Evolutionary conservation across 1,284 basidiomycete genomes (phyloP), one percentile per base, ranked within the genome.

Genomic region (Trichosporon ovoides): DNA sequence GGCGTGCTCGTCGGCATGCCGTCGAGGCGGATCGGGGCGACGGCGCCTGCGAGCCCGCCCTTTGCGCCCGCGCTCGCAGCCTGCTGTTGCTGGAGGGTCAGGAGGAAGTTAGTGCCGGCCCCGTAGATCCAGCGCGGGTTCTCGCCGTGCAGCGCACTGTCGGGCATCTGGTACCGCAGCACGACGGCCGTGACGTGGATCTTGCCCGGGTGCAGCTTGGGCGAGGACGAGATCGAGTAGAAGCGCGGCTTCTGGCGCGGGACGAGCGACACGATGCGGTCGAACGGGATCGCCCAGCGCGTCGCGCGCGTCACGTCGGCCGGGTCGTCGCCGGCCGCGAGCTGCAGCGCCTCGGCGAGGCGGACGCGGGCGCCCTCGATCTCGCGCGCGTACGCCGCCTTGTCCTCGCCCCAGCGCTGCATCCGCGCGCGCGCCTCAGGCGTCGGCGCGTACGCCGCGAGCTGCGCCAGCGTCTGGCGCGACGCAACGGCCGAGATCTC

Each of bases 151-250:
- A 80, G 74, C 11, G 77, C 68, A 59, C 81, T 84, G 33, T 81
- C 70, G 16, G 83, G 69, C 12, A 89, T 88, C 74, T 91, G 80
- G 77, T 93, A 95, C 75, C 92, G 90, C 73, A 95, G 85, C 12
- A 97, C 91, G 53, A 98, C 95, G 56, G 86, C 89, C 18, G 96
- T 46, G 24, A 46, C 43, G 43, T 99, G 95, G 64, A 99, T 90
- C 6, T 88, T 81, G 65, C 84, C 86, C 37, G 93, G 86, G 77
- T 91, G 77, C 43, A 98, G 81, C 77, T 98, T 98, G 52, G 96
- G 92, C 62, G 89, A 91, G 22, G 93, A 97, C 14, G 95, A 97
- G 78, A 98, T 98, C 40, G 96, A 98, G 79, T 97, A 98, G 82
- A 89, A 98, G 58, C 95, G 88, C 34, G 95, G 93, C 72, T 96